Percentiles rank a stretch among this genome's conserved stretches.
Evolutionary conservation across 768 basidiomycete genomes (phyloP).

Genomic region (Rhizopogon roseolus): DNA sequence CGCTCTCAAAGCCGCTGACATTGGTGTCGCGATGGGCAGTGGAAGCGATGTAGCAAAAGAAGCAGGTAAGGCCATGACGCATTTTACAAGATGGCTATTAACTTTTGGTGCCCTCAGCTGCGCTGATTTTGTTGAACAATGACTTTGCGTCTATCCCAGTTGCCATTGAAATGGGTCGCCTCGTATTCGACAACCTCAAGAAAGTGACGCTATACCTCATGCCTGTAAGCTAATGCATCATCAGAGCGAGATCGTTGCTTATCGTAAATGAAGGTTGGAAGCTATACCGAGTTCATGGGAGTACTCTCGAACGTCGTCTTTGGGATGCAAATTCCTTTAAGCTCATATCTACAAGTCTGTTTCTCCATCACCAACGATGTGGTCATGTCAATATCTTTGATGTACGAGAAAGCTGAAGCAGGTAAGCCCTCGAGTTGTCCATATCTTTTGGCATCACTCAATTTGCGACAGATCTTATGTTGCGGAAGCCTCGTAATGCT

Average conservation of each 20-base stretch:
- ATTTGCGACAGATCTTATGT: conserved; percentile 33
- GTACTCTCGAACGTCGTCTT: conserved; percentile 53
- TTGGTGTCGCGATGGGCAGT: conserved; percentile 51
- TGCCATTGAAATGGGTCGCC: conserved; percentile 55
- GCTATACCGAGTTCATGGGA: conserved; percentile 55
- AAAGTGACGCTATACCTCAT: conserved; percentile 44
- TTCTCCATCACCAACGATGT: conserved; percentile 53
- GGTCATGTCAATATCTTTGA: conserved; percentile 44
- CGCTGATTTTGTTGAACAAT: conserved; percentile 51
- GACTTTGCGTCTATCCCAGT: conserved; percentile 55
- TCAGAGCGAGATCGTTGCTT: conserved; percentile 2
- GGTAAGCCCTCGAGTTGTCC: conserved; percentile 19
- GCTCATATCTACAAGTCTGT: conserved; percentile 50
- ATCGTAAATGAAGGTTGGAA: conserved; percentile 34
- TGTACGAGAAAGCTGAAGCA: conserved; percentile 48
- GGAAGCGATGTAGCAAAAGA: conserved; percentile 51
- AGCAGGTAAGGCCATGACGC: conserved; percentile 33
- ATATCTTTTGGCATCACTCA: background rate
- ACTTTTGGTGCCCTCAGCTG: conserved; percentile 19
- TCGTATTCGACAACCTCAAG: conserved; percentile 57
- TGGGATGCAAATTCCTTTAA: conserved; percentile 55
- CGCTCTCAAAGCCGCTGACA: conserved; percentile 47
- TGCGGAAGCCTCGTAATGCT: conserved; percentile 44
- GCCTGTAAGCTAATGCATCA: conserved; percentile 25
- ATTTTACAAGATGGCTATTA: background rate